Evolutionary conservation across 768 basidiomycete species (phyloP), one percentile per base, ranked within the genome.

Genomic region (Favolaschia claudopus): DNA sequence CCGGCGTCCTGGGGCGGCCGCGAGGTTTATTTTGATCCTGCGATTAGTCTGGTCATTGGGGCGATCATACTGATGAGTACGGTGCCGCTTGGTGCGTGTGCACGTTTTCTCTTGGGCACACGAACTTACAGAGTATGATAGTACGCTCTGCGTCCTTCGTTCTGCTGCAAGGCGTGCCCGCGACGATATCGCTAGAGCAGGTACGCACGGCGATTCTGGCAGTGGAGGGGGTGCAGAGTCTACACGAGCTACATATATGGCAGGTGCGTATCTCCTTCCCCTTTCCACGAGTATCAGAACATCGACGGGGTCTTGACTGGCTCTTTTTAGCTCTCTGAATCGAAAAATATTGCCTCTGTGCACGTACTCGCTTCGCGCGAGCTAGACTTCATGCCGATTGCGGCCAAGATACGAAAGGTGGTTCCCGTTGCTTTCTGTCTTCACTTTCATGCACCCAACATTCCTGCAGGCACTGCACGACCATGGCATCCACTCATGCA

Each of bases 171-270:
- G 96, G 92, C 43, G 96, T 98, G 2, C 97, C 97, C 0, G 79
- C 89, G 2, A 89, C 89, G 20, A 85, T 99, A 27, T 95, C 94
- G 1, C 81, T 99, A 19, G 95, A 96, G n/a, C 86, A 89, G 63
- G 91, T 99, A 19, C 87, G 90, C 43, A 74, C 79, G n/a, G 87
- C 91, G 5, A 96, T 99, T 55, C 79, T 91, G 14, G 78, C 77
- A 4, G 91, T 98, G 24, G 83, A 90, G 4, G 96, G 97, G 44
- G 97, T 96, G 25, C 75, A 89, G 49, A 92, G 91, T 22, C 67
- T 99, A 27, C 97, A 99, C 68, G 94, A 98, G 70, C 82, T 99
- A 25, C 97, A 99, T 75, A 87, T 99, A 50, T 99, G 97, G 97
- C 95, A 96, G 61, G 61, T 62, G 19, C 12, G 61, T 57, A 15